These are phyloP conservation scores for Capsicum pubescens DNA, from an alignment of 257 asterid genomes.

Conservation along the genomic window DNA sequence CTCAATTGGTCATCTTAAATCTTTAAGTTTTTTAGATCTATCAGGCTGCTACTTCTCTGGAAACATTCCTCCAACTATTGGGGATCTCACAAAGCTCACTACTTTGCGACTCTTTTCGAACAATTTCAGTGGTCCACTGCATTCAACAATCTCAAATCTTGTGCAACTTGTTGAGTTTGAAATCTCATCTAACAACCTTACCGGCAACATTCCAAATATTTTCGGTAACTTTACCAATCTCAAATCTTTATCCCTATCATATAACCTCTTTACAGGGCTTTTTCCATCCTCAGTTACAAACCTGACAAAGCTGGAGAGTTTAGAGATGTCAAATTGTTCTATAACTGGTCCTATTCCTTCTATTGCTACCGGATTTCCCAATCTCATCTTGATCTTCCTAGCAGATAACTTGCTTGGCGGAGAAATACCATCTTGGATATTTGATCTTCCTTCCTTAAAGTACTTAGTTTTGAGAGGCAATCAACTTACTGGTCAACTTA, in stretches of 20 bases:
- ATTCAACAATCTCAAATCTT: conserved; percentile 33
- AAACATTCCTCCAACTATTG: conserved; percentile 37
- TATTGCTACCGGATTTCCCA: not conserved
- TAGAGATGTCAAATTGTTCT: not conserved
- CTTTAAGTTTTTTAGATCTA: conserved; percentile 26
- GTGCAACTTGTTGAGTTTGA: conserved; percentile 31
- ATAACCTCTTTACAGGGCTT: not conserved
- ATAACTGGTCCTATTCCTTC: conserved; percentile 15
- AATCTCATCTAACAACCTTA: conserved; percentile 37
- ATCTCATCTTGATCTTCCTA: conserved; percentile 21
- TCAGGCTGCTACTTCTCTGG: conserved; percentile 36
- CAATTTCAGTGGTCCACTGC: conserved; percentile 36
- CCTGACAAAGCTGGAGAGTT: not conserved
- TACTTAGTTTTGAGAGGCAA: not conserved
- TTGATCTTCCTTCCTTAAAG: conserved; percentile 6
- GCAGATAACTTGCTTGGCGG: not conserved
- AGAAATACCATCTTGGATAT: conserved; percentile 30
- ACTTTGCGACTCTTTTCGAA: conserved; percentile 27
- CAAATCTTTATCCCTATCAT: not conserved
- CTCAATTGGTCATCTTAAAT: conserved; percentile 32
- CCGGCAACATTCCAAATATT: conserved; percentile 30
- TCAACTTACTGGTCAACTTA: conserved; percentile 12
- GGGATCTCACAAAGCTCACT: conserved; percentile 33
- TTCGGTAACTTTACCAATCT: conserved; percentile 12
- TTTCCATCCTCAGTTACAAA: conserved; percentile 27